A percentile compares a stretch with the other conserved stretches of the same genome.
These are phyloP conservation scores for Tephrocybe sp. DNA, from an alignment of 768 basidiomycete genomes.

Conservation along the genomic window DNA sequence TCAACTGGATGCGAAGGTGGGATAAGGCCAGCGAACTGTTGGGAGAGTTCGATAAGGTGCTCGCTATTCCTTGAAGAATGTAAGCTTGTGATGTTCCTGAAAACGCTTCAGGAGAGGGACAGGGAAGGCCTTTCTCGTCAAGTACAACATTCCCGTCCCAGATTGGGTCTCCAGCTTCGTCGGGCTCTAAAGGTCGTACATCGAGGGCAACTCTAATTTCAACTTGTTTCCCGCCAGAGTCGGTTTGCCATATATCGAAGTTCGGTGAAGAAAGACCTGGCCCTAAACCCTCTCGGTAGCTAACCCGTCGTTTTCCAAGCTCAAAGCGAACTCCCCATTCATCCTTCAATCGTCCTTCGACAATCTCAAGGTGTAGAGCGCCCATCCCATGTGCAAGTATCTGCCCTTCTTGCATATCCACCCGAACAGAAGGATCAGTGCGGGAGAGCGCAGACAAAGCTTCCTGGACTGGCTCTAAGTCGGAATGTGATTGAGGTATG, in stretches of 20 bases:
- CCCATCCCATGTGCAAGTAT: slow-evolving; percentile 83
- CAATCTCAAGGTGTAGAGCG: slow-evolving; percentile 85
- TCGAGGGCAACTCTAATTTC: slow-evolving; percentile 53
- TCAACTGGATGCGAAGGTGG: slow-evolving; percentile 58
- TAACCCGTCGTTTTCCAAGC: slow-evolving; percentile 74
- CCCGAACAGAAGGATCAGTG: slow-evolving; percentile 89
- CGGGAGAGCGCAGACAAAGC: slow-evolving; percentile 71
- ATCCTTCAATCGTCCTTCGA: slow-evolving; percentile 75
- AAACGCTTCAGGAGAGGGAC: slow-evolving; percentile 52
- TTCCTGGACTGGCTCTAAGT: slow-evolving; percentile 74
- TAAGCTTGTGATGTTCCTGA: slow-evolving; percentile 48
- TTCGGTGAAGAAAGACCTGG: slow-evolving; percentile 25
- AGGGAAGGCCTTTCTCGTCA: slow-evolving; percentile 47
- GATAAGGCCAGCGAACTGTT: slow-evolving; percentile 75
- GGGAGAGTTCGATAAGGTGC: slow-evolving; percentile 74
- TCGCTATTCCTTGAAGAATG: slow-evolving; percentile 69
- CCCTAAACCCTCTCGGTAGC: slow-evolving; percentile 70
- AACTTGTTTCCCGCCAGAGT: slow-evolving; percentile 57
- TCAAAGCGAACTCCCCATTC: slow-evolving; percentile 82
- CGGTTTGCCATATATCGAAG: slow-evolving; percentile 58
- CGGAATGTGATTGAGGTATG: slow-evolving; percentile 77
- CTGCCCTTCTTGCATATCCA: slow-evolving; percentile 81
- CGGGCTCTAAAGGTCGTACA: slow-evolving; percentile 51
- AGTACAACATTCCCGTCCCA: slow-evolving; percentile 83
- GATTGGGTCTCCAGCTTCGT: slow-evolving; percentile 60